Base-by-base conservation (phyloP, 345 rosid species). In the Sisymbrium altissimum region DNA sequence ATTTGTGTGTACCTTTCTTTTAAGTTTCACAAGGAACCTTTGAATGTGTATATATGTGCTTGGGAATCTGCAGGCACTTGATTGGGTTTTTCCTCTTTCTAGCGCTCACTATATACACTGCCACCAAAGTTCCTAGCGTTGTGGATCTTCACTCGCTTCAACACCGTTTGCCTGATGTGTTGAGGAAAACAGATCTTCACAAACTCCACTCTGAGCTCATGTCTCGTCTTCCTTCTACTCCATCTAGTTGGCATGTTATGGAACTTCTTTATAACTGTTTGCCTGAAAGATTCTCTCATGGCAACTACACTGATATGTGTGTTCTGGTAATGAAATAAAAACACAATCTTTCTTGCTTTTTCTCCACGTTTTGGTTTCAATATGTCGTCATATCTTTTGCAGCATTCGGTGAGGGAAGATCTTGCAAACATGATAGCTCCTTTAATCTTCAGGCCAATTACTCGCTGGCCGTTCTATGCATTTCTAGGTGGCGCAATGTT, bases 41-140 rank as follows among this genome's bases (percentile, higher is more conserved):
- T 55, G 43, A 38, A 13, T 18, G 9, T 55, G 60, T 54, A 1
- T 40, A 6, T 74, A 32, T 32, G 57, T 50, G 48, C 4, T 25
- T 76, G 43, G 39, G 9, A 4, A 46, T 39, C 38, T 81, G 88
- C 89, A 94, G 98, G 84, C 98, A 94, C 84, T 83, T 94, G 86
- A 89, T 94, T 77, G 98, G 98, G n/a, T 94, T 94, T 83, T 94
- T 94, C 82, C 64, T 94, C 73, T 94, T 94, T 83, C 92, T 94
- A 64, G 78, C 95, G 57, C 86, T 94, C 27, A 89, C 98, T 12
- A 86, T 91, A 75, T 94, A 88, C 74, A 89, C 97, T 43, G 98
- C 98, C 3, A 83, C 45, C 64, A 87, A 82, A 85, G 85, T 89
- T 67, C 98, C 97, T 1, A 73, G 81, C 38, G 97, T 86, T 57